Evolutionary conservation across 106 monocot genomes (phyloP).

Genomic region (Allium sativum): DNA sequence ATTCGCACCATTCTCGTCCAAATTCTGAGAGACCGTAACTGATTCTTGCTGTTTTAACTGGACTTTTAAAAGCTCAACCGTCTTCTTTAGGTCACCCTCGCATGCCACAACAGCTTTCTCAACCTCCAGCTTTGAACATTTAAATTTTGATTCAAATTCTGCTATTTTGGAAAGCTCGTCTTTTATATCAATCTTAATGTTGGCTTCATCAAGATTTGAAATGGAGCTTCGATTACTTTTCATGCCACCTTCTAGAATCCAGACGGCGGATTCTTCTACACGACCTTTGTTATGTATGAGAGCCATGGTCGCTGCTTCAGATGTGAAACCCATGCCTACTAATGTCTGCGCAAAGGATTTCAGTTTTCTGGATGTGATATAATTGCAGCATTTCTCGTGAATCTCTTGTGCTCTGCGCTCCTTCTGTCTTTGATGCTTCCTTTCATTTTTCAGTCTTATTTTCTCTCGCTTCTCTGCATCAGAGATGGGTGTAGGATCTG

Average conservation of each 20-base stretch:
- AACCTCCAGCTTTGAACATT: constrained; percentile 71
- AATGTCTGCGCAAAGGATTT: constrained; percentile 58
- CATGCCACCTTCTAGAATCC: constrained; percentile 47
- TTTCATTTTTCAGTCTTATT: constrained; percentile 89
- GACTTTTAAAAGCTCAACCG: constrained; percentile 34
- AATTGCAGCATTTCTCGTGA: constrained; percentile 55
- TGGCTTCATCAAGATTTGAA: constrained; percentile 18
- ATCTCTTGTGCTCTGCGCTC: constrained; percentile 77
- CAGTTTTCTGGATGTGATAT: constrained; percentile 79
- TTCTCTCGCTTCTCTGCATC: constrained; percentile 86
- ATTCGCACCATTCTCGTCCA: constrained; percentile 12
- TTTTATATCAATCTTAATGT: constrained; percentile 56
- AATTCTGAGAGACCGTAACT: constrained; percentile 10
- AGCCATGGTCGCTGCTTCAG: constrained; percentile 61
- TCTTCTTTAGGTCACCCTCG: constrained; percentile 67
- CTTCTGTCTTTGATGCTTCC: constrained; percentile 81
- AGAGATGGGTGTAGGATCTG: constrained; percentile 48
- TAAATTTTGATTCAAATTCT: constrained; percentile 41
- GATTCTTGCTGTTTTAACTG: constrained; percentile 35
- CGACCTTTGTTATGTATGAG: constrained; percentile 63
- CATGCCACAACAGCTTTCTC: constrained; percentile 59
- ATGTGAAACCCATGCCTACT: constrained; percentile 74
- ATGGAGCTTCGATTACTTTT: constrained; percentile 21
- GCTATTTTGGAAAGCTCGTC: constrained; percentile 56
- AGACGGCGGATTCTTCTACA: constrained; percentile 58